Percentiles rank a stretch among this genome's conserved stretches.
Evolutionary conservation across 192 early-diverging fungal genomes (phyloP).

Genomic region (Coemansia sp.): DNA sequence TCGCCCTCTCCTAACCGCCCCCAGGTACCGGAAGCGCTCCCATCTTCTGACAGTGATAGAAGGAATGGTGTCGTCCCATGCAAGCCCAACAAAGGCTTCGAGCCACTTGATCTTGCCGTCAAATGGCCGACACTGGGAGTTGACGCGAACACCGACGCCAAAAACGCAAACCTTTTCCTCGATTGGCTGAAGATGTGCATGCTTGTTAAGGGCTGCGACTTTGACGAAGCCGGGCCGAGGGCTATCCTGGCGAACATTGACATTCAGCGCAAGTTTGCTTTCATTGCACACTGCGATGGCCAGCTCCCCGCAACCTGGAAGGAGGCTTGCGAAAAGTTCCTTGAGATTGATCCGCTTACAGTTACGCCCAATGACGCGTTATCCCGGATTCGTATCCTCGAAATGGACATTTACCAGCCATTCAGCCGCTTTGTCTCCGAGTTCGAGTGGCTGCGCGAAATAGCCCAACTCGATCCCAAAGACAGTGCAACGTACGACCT

Average conservation of each 20-base stretch:
- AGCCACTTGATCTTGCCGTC: neutral
- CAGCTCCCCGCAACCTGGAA: neutral
- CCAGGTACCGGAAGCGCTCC: neutral
- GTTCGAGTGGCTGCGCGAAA: slow-evolving; percentile 3
- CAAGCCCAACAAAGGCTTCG: neutral
- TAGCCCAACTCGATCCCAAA: neutral
- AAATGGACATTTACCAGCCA: slow-evolving; percentile 1
- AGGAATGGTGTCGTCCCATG: neutral
- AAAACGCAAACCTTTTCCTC: neutral
- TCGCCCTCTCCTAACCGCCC: neutral
- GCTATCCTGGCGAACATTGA: neutral
- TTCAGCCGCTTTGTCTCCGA: neutral
- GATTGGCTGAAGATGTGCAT: neutral
- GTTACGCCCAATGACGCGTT: neutral
- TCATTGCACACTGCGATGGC: neutral
- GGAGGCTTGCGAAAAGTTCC: neutral
- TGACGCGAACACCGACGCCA: neutral
- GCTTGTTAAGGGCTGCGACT: neutral
- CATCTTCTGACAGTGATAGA: neutral
- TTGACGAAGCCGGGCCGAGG: neutral
- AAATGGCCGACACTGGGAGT: neutral
- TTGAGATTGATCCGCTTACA: neutral
- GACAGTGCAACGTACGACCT: neutral
- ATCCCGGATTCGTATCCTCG: neutral
- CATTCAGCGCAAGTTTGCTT: neutral